A percentile compares a stretch with the other conserved stretches of the same genome.
These are phyloP conservation scores for Coniochaeta pulveracea DNA, from an alignment of 2,329 filamentous ascomycete genomes.

Conservation along the genomic window DNA sequence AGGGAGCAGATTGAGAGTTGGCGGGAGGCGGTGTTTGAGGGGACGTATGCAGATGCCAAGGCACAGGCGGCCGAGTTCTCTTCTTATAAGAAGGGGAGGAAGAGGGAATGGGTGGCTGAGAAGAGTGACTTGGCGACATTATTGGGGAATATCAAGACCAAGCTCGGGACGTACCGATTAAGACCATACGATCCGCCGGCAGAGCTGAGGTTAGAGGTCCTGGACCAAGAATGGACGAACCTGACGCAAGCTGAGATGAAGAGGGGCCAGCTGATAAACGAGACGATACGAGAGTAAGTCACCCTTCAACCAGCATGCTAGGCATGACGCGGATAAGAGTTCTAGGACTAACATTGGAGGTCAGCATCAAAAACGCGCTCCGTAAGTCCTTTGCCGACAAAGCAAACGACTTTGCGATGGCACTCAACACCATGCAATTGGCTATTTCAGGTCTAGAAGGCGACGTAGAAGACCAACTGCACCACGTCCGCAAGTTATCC, in stretches of 20 bases:
- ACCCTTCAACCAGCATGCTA: neutral
- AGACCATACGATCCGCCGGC: slow-evolving; percentile 82
- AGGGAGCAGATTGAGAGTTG: slow-evolving; percentile 62
- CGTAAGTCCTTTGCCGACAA: slow-evolving; percentile 93
- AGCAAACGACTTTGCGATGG: slow-evolving; percentile 93
- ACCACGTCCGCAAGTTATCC: slow-evolving; percentile 76
- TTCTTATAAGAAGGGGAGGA: slow-evolving; percentile 80
- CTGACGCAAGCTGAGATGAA: slow-evolving; percentile 77
- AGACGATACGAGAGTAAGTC: slow-evolving; percentile 84
- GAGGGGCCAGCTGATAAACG: slow-evolving; percentile 89
- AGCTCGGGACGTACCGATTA: slow-evolving; percentile 86
- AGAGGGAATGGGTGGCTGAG: slow-evolving; percentile 93
- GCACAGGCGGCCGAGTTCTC: slow-evolving; percentile 72
- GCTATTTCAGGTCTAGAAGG: slow-evolving; percentile 96
- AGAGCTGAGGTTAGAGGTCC: slow-evolving; percentile 68
- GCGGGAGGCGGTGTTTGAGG: slow-evolving; percentile 73
- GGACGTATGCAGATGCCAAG: slow-evolving; percentile 88
- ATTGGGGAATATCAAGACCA: slow-evolving; percentile 97
- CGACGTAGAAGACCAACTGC: slow-evolving; percentile 87
- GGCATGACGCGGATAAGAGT: slow-evolving; percentile 3
- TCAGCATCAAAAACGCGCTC: slow-evolving; percentile 84
- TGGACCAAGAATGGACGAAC: slow-evolving; percentile 72
- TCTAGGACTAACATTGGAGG: slow-evolving; percentile 11
- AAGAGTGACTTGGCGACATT: slow-evolving; percentile 91
- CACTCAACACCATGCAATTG: slow-evolving; percentile 86